Base-by-base conservation (phyloP, 306 rosid species). In the Sesbania bispinosa region DNA sequence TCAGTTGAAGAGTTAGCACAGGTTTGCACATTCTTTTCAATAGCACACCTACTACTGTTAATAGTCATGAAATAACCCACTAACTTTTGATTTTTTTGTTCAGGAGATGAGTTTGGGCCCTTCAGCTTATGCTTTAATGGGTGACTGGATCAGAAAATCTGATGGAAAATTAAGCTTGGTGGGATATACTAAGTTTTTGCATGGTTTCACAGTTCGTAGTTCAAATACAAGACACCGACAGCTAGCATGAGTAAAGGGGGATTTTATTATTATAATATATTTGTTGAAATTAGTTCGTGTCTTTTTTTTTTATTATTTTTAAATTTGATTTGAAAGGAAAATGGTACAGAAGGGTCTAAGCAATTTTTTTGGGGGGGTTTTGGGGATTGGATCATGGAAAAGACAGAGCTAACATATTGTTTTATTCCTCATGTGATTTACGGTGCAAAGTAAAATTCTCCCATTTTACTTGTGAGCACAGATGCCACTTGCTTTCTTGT, bases 101-200 rank as follows among this genome's bases (percentile, higher is more conserved):
- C 92, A 93, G 98, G 98, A 93, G 64, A 84, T 93, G 97, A 90
- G 68, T 83, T 46, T 93, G 79, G 86, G 94, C 41, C 90, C 96
- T 24, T 80, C 93, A 50, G 86, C 94, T 51, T 81, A 86, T 67
- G 26, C 88, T n/a, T 67, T 87, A 58, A 84, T 94, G 77, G 81
- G 80, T 14, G 97, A 93, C 41, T 93, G 98, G 98, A 90, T 92
- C 84, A 80, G 95, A 81, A 81, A 67, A 72, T 78, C 92, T 0
- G 98, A 94, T 36, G 87, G 94, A 60, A 94, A 94, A 81, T 96
- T 94, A 68, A 86, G 95, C 83, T 80, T 83, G 71, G 84, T 81
- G 21, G 98, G 98, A 78, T 90, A 80, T 45, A 86, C 97, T 48
- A 94, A 86, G 85, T 90, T 85, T 79, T 86, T 94, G 81, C 98